Percentiles rank a stretch among this genome's conserved stretches.
These are phyloP conservation scores for Penicillium psychrofluorescens DNA, from an alignment of 495 filamentous ascomycete species.

Conservation along the genomic window DNA sequence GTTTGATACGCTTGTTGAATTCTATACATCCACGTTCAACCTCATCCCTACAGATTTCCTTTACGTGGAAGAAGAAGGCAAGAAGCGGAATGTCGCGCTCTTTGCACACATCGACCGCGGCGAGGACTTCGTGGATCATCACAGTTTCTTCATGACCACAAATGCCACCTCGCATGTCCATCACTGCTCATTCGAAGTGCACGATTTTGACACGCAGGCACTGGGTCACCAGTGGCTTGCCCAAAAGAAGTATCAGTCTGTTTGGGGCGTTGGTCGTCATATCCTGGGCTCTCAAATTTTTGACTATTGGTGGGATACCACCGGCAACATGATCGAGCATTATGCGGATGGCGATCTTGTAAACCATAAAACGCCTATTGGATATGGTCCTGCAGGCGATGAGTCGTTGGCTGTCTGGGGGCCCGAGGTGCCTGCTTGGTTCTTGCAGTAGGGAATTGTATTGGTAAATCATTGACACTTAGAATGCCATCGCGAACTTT, in stretches of 20 bases:
- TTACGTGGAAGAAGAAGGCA: conserved; percentile 13
- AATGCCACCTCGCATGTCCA: conserved; percentile 55
- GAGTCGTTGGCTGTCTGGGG: conserved; percentile 26
- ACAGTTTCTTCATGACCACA: conserved; percentile 62
- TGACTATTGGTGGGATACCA: conserved; percentile 68
- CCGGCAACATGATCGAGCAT: conserved; percentile 59
- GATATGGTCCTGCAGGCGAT: conserved; percentile 14
- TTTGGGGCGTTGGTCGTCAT: conserved; percentile 72
- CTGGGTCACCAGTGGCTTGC: conserved; percentile 67
- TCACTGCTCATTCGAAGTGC: conserved; percentile 67
- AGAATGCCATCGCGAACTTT: no score
- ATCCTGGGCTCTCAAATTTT: conserved; percentile 70
- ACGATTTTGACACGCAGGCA: conserved; percentile 69
- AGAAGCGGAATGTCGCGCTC: conserved; percentile 42
- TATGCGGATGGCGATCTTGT: conserved; percentile 66
- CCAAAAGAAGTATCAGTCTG: conserved; percentile 54
- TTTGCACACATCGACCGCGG: conserved; percentile 65
- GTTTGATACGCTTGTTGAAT: conserved; percentile 49
- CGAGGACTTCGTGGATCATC: conserved; percentile 56
- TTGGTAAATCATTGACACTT: no score
- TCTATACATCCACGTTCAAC: conserved; percentile 64
- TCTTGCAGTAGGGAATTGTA: background rate
- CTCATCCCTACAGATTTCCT: conserved; percentile 44
- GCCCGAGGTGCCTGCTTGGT: conserved; percentile 20
- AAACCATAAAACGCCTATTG: conserved; percentile 47